Percentiles rank a stretch among this genome's conserved stretches.
These are phyloP conservation scores for Eutrema yunnanense DNA, from an alignment of 345 rosid genomes.

Conservation along the genomic window DNA sequence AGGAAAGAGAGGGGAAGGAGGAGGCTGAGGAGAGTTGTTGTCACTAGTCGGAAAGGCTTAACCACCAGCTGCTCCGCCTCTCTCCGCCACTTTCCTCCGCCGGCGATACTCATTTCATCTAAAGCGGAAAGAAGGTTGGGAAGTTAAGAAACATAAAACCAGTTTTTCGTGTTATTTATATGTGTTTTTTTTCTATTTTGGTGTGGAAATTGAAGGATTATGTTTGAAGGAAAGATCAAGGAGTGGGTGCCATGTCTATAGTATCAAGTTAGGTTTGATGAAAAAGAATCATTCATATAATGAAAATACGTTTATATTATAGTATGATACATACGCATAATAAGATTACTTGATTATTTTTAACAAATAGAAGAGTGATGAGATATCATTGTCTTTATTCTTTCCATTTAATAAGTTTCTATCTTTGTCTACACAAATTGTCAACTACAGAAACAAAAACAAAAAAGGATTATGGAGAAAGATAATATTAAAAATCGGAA, in stretches of 20 bases:
- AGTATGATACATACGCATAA: conserved; percentile 10
- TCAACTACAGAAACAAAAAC: conserved; percentile 4
- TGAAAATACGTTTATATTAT: not conserved
- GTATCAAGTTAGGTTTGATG: conserved; percentile 35
- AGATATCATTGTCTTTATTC: conserved; percentile 26
- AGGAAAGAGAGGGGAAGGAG: conserved; percentile 73
- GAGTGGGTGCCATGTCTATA: conserved; percentile 61
- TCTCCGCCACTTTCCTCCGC: conserved; percentile 14
- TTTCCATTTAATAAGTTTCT: conserved; percentile 14
- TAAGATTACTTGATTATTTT: conserved; percentile 10
- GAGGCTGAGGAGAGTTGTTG: conserved; percentile 52
- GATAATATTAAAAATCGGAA: no score
- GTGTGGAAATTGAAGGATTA: not conserved
- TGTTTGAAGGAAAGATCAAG: conserved; percentile 29
- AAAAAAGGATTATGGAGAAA: not conserved
- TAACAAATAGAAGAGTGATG: conserved; percentile 9
- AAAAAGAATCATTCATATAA: conserved; percentile 22
- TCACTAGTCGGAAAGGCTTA: conserved; percentile 42
- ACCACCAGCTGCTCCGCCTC: conserved; percentile 21
- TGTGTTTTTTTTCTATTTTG: not conserved
- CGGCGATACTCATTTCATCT: not conserved
- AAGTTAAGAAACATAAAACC: conserved; percentile 10
- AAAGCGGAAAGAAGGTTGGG: not conserved
- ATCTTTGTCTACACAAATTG: conserved; percentile 10
- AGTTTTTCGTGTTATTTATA: conserved; percentile 11